These are phyloP conservation scores for Backusella luteola DNA, from an alignment of 192 early-diverging fungal genomes.

Conservation along the genomic window DNA sequence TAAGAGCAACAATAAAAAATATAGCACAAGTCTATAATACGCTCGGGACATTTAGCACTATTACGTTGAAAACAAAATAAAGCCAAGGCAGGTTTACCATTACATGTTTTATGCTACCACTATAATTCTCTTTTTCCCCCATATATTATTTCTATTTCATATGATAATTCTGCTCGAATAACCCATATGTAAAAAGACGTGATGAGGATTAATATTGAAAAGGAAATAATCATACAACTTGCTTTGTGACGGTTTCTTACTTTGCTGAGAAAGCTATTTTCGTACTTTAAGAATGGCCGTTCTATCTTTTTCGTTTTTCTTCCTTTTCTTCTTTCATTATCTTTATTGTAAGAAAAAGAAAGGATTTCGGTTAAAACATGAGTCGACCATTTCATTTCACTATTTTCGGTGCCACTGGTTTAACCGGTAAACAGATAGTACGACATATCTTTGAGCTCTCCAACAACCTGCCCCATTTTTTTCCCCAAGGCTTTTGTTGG, in stretches of 20 bases:
- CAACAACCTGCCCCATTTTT: neutral
- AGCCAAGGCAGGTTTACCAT: too few species aligned
- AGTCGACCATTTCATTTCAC: slow-evolving; percentile 38
- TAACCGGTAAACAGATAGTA: slow-evolving; percentile 54
- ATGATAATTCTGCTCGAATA: neutral
- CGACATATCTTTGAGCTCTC: slow-evolving; percentile 36
- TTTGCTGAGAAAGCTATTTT: neutral
- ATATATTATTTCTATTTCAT: neutral
- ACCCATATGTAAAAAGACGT: neutral
- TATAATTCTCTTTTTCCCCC: neutral
- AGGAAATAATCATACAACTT: neutral
- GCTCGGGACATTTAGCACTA: too few species aligned
- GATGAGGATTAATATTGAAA: neutral
- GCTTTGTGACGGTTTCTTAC: neutral
- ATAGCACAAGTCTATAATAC: too few species aligned
- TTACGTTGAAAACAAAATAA: too few species aligned
- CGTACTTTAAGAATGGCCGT: neutral
- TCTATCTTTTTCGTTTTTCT: neutral
- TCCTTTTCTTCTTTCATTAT: neutral
- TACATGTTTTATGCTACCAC: too few species aligned
- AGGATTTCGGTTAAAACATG: neutral
- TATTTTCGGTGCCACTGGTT: slow-evolving; percentile 62
- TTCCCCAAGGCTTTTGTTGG: slow-evolving; percentile 18
- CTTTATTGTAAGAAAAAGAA: neutral
- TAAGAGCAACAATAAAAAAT: too few species aligned